Percentiles rank a stretch among this genome's conserved stretches.
Evolutionary conservation across 148 eudicot species (phyloP).

Genomic region (Vaccinium macrocarpon): DNA sequence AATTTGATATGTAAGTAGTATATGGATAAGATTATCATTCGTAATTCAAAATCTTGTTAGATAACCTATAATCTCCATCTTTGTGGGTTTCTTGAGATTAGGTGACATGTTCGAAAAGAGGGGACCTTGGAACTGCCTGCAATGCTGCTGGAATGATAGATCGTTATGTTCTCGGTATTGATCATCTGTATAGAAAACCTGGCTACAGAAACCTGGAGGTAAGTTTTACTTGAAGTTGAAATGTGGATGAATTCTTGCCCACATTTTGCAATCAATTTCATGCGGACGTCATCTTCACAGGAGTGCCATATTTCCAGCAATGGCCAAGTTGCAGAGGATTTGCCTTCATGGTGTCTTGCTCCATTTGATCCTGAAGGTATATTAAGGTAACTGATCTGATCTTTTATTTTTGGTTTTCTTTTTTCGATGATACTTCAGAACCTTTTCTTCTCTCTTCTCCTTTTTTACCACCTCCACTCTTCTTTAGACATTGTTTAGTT

Average conservation of each 20-base stretch:
- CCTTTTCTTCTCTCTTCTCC: background rate
- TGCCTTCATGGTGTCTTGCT: slow-evolving; percentile 91
- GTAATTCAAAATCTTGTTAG: background rate
- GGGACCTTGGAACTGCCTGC: slow-evolving; percentile 79
- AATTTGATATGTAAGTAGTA: background rate
- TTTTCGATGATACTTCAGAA: background rate
- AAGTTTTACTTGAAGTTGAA: slow-evolving; percentile 15
- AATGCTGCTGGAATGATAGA: slow-evolving; percentile 88
- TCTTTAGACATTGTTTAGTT: slow-evolving; percentile 7
- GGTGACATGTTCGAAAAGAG: slow-evolving; percentile 74
- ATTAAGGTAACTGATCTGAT: slow-evolving; percentile 51
- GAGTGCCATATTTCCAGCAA: slow-evolving; percentile 54
- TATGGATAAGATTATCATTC: background rate
- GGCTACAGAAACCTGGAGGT: slow-evolving; percentile 67
- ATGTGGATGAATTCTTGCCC: background rate
- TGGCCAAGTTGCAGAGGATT: slow-evolving; percentile 45
- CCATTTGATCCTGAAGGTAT: slow-evolving; percentile 95
- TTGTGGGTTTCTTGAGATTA: slow-evolving; percentile 12
- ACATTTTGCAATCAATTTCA: slow-evolving; percentile 2
- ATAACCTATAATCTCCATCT: background rate
- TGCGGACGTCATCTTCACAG: slow-evolving; percentile 25
- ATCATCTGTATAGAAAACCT: slow-evolving; percentile 73
- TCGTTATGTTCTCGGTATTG: slow-evolving; percentile 61
- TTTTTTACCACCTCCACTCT: background rate
- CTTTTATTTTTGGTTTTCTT: background rate